Conservation (phyloP, 1,284 basidiomycete species). For the Leccinum fuscescens region DNA sequence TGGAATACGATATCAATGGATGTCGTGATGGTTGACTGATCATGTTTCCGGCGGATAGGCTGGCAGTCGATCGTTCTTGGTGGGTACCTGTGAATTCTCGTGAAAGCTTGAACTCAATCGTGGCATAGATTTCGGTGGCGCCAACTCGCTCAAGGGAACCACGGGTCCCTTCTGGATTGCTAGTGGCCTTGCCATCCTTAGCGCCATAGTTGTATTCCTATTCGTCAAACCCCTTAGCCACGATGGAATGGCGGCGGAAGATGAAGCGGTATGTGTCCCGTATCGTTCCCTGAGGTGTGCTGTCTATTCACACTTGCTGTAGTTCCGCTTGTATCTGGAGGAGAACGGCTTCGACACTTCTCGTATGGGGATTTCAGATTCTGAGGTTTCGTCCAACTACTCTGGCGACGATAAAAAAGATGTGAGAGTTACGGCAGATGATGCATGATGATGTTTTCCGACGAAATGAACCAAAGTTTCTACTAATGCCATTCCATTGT, state of each 20-base stretch:
- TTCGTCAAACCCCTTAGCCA: conserved; percentile 74
- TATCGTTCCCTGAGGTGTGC: background rate
- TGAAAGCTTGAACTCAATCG: conserved; percentile 4
- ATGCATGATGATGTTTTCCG: conserved; percentile 1
- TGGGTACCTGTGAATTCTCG: conserved; percentile 22
- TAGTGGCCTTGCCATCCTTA: conserved; percentile 77
- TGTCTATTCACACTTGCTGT: background rate
- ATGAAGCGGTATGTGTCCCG: conserved; percentile 38
- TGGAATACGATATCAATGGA: conserved; percentile 8
- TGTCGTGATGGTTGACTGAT: conserved; percentile 9
- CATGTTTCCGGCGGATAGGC: conserved; percentile 36
- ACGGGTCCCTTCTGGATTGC: conserved; percentile 83
- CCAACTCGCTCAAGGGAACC: conserved; percentile 50
- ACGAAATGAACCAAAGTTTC: background rate
- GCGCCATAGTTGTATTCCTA: conserved; percentile 71
- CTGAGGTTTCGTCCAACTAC: conserved; percentile 20
- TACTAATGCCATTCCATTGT: background rate
- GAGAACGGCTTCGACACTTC: conserved; percentile 74
- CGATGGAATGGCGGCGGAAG: conserved; percentile 81
- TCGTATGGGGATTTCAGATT: conserved; percentile 53
- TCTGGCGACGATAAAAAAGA: conserved; percentile 23
- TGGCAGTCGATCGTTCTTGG: conserved; percentile 71
- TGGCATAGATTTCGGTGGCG: conserved; percentile 59
- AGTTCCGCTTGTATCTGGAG: conserved; percentile 82
- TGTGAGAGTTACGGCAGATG: conserved; percentile 3